These are phyloP conservation scores for Citrus australasica DNA, from an alignment of 345 rosid species.

Conservation along the genomic window DNA sequence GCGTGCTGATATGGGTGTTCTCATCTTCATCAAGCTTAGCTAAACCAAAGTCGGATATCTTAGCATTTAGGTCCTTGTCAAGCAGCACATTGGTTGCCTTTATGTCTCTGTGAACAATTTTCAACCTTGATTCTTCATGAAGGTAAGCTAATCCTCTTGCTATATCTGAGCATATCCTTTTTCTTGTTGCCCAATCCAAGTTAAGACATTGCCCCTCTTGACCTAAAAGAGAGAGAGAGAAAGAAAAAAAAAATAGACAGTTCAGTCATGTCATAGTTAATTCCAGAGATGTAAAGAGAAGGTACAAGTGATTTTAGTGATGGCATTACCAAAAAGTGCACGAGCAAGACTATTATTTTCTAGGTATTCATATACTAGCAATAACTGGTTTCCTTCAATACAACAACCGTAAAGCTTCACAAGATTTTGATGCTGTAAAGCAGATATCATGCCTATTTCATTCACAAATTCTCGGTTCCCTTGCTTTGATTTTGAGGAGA, in stretches of 20 bases:
- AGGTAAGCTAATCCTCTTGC: constrained; percentile 60
- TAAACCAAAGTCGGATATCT: constrained; percentile 71
- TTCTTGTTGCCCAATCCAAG: constrained; percentile 59
- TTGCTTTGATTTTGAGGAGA: constrained; percentile 67
- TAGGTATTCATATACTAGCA: constrained; percentile 60
- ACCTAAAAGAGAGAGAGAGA: constrained; percentile 22
- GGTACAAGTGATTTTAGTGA: background rate
- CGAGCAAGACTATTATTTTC: constrained; percentile 66
- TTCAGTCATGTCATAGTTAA: background rate
- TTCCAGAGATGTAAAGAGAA: background rate
- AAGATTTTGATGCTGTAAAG: constrained; percentile 64
- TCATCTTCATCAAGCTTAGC: constrained; percentile 77
- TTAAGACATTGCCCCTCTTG: constrained; percentile 35
- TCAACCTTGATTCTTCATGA: constrained; percentile 69
- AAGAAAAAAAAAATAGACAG: background rate
- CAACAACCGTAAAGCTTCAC: constrained; percentile 65
- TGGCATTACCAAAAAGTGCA: constrained; percentile 52
- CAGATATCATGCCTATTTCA: constrained; percentile 75
- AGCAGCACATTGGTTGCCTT: constrained; percentile 74
- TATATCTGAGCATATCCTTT: constrained; percentile 44
- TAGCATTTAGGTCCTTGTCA: constrained; percentile 54
- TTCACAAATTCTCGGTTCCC: constrained; percentile 67
- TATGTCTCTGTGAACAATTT: constrained; percentile 72
- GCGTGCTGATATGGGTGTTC: constrained; percentile 68
- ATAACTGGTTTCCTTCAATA: constrained; percentile 58